Conservation (phyloP, 108 stramenopile genomes). For the Aurantiochytrium sp. region DNA sequence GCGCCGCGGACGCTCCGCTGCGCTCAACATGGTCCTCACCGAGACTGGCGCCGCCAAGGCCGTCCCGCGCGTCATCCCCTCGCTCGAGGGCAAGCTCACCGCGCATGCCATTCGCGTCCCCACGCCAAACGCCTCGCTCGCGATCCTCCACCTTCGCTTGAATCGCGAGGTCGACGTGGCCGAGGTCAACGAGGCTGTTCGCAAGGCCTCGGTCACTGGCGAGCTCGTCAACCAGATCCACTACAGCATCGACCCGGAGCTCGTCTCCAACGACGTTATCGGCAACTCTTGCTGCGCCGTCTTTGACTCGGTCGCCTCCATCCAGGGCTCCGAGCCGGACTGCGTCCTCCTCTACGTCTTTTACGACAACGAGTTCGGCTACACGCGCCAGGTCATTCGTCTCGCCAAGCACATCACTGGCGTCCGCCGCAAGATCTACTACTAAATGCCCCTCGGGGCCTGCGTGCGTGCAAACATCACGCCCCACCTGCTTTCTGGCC, state of each 20-base stretch:
- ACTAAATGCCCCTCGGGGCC: background rate
- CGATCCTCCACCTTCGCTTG: constrained; percentile 2
- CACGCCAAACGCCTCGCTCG: constrained; percentile 35
- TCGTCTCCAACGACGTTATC: constrained; percentile 37
- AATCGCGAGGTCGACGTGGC: background rate
- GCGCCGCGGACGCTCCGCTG: constrained; percentile 30
- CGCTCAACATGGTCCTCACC: constrained; percentile 35
- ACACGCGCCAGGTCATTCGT: constrained; percentile 35
- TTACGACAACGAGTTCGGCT: constrained; percentile 42
- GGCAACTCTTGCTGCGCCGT: background rate
- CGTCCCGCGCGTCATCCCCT: constrained; percentile 25
- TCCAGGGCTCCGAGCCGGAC: background rate
- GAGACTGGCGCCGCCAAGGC: constrained; percentile 36
- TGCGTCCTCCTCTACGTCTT: constrained; percentile 15
- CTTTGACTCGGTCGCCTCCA: constrained; percentile 27
- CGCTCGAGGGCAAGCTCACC: constrained; percentile 35
- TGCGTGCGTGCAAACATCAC: background rate
- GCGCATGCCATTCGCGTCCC: constrained; percentile 38
- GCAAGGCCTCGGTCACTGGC: background rate
- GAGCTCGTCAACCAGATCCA: constrained; percentile 30
- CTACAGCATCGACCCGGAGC: constrained; percentile 33
- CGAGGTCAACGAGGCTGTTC: constrained; percentile 23
- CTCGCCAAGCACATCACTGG: constrained; percentile 33
- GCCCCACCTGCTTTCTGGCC: background rate
- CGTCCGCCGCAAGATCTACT: constrained; percentile 23